Evolutionary conservation across 495 filamentous ascomycete species (phyloP).

Genomic region (Cenococcum geophilum): DNA sequence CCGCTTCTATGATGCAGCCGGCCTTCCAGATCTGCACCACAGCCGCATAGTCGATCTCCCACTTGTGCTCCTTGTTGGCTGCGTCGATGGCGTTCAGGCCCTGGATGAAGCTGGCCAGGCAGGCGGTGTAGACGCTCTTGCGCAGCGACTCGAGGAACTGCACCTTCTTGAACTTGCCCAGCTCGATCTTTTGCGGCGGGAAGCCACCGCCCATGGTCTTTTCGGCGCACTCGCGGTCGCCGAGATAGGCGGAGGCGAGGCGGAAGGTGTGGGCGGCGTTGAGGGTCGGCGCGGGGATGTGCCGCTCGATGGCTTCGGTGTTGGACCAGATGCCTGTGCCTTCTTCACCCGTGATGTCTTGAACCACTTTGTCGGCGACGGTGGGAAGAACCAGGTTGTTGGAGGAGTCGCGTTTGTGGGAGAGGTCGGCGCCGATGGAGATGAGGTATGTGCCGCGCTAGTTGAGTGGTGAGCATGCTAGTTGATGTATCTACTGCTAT

Average conservation of each 20-base stretch:
- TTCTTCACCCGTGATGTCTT: conserved; percentile 62
- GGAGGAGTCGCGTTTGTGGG: conserved; percentile 43
- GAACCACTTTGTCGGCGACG: conserved; percentile 70
- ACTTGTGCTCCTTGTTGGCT: conserved; percentile 55
- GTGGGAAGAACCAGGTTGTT: conserved; percentile 55
- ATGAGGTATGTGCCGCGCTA: conserved; percentile 52
- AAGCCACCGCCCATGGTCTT: conserved; percentile 16
- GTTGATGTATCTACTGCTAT: not conserved
- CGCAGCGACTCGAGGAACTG: conserved; percentile 55
- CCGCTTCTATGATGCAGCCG: conserved; percentile 69
- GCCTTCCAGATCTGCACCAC: conserved; percentile 65
- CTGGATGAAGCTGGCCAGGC: conserved; percentile 59
- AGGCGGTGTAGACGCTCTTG: conserved; percentile 56
- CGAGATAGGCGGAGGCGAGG: conserved; percentile 57
- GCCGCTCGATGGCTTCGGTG: conserved; percentile 54
- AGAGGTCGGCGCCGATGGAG: conserved; percentile 58
- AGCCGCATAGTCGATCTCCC: conserved; percentile 54
- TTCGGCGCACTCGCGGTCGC: conserved; percentile 44
- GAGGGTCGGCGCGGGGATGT: conserved; percentile 61
- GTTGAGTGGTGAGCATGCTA: conserved; percentile 8
- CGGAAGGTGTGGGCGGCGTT: conserved; percentile 60
- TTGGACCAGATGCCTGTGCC: conserved; percentile 63
- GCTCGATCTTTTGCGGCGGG: conserved; percentile 38
- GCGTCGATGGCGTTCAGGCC: conserved; percentile 61
- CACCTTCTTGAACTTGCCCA: conserved; percentile 41